phyloP scores from a whole-genome alignment of 106 monocot genomes.

The Dendrobium catenatum region DNA sequence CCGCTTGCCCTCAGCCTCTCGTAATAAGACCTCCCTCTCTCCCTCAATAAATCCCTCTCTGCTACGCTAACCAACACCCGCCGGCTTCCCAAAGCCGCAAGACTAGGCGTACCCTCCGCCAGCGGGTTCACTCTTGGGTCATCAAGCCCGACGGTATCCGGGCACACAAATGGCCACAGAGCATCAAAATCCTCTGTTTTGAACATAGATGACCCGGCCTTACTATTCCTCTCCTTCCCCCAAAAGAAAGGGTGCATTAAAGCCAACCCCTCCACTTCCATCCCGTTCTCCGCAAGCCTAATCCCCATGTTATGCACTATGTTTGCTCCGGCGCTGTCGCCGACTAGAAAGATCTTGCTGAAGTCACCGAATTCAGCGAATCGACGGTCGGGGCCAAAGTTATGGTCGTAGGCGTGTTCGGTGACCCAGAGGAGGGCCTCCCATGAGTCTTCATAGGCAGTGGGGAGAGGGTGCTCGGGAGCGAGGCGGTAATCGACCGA shows the following conservation, averaged over 20 bases:
- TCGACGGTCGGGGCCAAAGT: constrained; percentile 3
- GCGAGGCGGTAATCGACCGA: constrained; percentile 41
- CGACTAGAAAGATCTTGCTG: constrained; percentile 15
- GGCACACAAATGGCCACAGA: constrained; percentile 23
- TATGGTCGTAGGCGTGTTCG: not conserved
- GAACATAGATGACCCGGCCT: not conserved
- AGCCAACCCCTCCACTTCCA: constrained; percentile 12
- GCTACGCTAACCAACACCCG: constrained; percentile 16
- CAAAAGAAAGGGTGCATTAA: constrained; percentile 25
- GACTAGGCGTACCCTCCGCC: constrained; percentile 6
- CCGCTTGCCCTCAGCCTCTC: constrained; percentile 13
- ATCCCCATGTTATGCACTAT: constrained; percentile 19
- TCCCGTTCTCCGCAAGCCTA: constrained; percentile 5
- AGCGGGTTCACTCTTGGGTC: constrained; percentile 18
- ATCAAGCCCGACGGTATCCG: constrained; percentile 6
- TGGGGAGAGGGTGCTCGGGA: constrained; percentile 40
- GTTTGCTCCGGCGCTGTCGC: constrained; percentile 25
- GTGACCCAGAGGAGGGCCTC: constrained; percentile 32
- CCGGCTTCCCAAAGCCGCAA: not conserved
- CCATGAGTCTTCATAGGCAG: constrained; percentile 42
- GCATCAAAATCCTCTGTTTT: not conserved
- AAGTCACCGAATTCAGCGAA: constrained; percentile 13
- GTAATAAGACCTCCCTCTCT: constrained; percentile 14
- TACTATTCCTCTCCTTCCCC: not conserved
- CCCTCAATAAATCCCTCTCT: constrained; percentile 23